Conservation (phyloP, 225 moss, liverwort and hornwort genomes). For the Neckera pumila region DNA sequence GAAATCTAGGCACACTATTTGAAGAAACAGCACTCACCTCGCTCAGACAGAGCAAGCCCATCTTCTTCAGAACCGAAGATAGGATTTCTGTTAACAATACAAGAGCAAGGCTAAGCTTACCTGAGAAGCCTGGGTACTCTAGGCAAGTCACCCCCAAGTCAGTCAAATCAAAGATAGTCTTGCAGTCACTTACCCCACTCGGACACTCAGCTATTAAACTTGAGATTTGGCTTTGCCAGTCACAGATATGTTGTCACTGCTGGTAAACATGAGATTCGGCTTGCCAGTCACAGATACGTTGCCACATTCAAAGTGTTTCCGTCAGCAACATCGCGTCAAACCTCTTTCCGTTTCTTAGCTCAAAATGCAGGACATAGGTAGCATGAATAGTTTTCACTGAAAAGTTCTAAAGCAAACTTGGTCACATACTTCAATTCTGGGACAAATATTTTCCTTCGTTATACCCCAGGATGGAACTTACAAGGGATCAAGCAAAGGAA, state of each 20-base stretch:
- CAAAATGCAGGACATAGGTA: background rate
- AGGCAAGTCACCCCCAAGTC: too few relatives aligned
- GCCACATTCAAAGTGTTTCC: background rate
- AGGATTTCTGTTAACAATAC: background rate
- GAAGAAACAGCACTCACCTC: background rate
- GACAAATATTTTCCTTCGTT: background rate
- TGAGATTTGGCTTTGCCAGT: too few relatives aligned
- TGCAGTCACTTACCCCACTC: too few relatives aligned
- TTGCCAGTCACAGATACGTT: background rate
- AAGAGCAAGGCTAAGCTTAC: background rate
- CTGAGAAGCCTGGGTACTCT: too few relatives aligned
- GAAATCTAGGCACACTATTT: background rate
- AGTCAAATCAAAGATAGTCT: too few relatives aligned
- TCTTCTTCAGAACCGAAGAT: background rate
- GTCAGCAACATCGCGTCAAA: background rate
- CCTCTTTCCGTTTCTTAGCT: background rate
- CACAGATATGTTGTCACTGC: too few relatives aligned
- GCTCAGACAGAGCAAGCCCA: background rate
- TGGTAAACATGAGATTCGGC: background rate
- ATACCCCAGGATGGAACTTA: background rate
- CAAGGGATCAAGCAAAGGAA: background rate
- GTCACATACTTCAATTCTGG: background rate
- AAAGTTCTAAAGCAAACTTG: background rate
- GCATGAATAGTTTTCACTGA: background rate
- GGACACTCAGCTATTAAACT: too few relatives aligned